Evolutionary conservation across 257 asterid species (phyloP), one percentile per base, ranked within the genome.

Genomic region (Capsicum pubescens): DNA sequence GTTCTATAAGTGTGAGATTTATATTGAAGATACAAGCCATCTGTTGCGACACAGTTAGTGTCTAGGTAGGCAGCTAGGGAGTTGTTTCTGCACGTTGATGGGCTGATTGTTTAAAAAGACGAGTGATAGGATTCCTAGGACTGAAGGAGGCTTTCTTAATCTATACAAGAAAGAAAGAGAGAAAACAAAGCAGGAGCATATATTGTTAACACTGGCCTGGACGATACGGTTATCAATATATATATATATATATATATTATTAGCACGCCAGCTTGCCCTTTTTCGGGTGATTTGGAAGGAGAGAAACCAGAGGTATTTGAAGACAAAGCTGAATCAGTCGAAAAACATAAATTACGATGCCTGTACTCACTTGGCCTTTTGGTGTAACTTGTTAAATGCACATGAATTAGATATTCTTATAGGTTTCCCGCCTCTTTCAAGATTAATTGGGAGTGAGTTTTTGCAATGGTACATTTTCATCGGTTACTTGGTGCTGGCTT

Each of bases 251-350:
- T 26, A 26, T 26, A 26, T 26, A 26, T 26, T 44, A 44, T 44
- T 68, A 69, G 44, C 57, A 70, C n/a, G 9, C 63, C 60, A 76
- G 81, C 63, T 76, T 76, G 26, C 81, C 48, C 64, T 76, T 76
- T 52, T 76, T 72, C 6, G 19, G 63, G 48, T 76, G 81, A 76
- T 76, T 26, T 76, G 21, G 48, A 55, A 76, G 48, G 60, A 76
- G 44, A 15, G 81, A 76, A 52, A 52, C n/a, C 61, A 21, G 48
- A 52, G 81, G 77, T 8, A 9, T 36, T 36, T 14, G 7, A 68
- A 39, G 77, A 13, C 6, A 6, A 39, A 68, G 76, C 76, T 15
- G 76, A 36, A 36, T 36, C 44, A 39, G 12, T 68, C 3, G 48
- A 14, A 12, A 67, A 67, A 67, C 46, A 13, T 35, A 26, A 32